These are phyloP conservation scores for Letharia lupina DNA, from an alignment of 495 filamentous ascomycete species.

Conservation along the genomic window DNA sequence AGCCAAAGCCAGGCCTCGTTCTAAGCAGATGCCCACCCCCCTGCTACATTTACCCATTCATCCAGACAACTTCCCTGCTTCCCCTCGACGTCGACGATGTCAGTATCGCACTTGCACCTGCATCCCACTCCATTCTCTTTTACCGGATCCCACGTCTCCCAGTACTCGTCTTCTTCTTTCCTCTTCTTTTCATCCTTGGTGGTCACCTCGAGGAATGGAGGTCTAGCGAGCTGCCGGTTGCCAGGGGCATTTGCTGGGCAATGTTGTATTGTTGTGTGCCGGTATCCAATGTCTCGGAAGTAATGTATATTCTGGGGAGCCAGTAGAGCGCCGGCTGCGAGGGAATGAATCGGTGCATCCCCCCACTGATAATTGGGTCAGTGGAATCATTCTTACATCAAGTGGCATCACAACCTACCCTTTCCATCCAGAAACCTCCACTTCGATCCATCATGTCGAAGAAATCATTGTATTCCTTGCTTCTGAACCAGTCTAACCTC, in stretches of 20 bases:
- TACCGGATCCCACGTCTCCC: conserved; percentile 75
- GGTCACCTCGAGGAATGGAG: conserved; percentile 76
- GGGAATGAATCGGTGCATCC: conserved; percentile 96
- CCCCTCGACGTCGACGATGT: conserved; percentile 94
- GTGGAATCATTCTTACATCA: conserved; percentile 9
- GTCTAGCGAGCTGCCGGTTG: conserved; percentile 71
- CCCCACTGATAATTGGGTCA: conserved; percentile 64
- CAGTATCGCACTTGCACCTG: conserved; percentile 95
- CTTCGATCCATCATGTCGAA: conserved; percentile 99
- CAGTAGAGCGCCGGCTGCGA: conserved; percentile 85
- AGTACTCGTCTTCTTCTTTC: conserved; percentile 92
- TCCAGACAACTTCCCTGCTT: conserved; percentile 90
- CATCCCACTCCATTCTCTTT: conserved; percentile 98
- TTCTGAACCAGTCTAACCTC: conserved; percentile 87
- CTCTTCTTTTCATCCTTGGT: conserved; percentile 80
- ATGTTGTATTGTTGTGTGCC: conserved; percentile 98
- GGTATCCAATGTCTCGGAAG: conserved; percentile 98
- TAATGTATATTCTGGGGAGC: conserved; percentile 85
- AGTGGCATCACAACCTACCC: conserved; percentile 49
- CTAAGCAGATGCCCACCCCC: conserved; percentile 77
- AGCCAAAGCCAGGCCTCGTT: conserved; percentile 8
- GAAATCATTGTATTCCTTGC: conserved; percentile 94
- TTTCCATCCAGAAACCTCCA: conserved; percentile 98
- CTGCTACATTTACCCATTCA: conserved; percentile 97
- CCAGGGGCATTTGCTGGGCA: conserved; percentile 89